Evolutionary conservation across 768 basidiomycete species (phyloP).

Genomic region (Suillus luteus): DNA sequence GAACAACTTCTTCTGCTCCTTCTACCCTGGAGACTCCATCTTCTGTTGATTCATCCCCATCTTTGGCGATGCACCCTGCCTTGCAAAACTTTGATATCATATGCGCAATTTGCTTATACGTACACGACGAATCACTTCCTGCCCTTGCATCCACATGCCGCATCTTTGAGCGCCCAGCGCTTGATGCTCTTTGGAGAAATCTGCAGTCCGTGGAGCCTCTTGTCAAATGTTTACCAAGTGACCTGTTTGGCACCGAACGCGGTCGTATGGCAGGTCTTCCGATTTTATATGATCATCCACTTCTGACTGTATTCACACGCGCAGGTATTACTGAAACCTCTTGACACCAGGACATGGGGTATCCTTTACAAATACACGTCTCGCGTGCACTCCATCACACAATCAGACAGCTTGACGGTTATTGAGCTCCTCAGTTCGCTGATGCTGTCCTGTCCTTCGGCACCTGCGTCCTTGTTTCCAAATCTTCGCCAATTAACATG

Average conservation of each 20-base stretch:
- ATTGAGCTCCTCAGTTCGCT: slow-evolving; percentile 9
- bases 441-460: slow-evolving; percentile 20
- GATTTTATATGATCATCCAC: neutral
- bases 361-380: slow-evolving; percentile 21
- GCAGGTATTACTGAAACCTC: neutral
- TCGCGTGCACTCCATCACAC: slow-evolving; percentile 19
- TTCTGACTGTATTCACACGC: neutral
- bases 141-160: slow-evolving; percentile 9
- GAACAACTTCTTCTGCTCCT: neutral
- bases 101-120: neutral
- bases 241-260: neutral
- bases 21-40: neutral
- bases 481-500: slow-evolving; percentile 24
- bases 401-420: neutral
- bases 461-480: slow-evolving; percentile 21
- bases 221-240: slow-evolving; percentile 14
- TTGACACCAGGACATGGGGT: slow-evolving; percentile 18
- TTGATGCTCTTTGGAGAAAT: slow-evolving; percentile 8
- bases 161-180: slow-evolving; percentile 7
- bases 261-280: neutral
- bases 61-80: neutral
- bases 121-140: neutral
- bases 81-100: neutral
- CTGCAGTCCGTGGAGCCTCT: slow-evolving; percentile 5
- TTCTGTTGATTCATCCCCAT: neutral